Percentiles rank a stretch among this genome's conserved stretches.
Conservation (phyloP, 2,329 filamentous ascomycete genomes). For the Sporothrix euskadiensis region DNA sequence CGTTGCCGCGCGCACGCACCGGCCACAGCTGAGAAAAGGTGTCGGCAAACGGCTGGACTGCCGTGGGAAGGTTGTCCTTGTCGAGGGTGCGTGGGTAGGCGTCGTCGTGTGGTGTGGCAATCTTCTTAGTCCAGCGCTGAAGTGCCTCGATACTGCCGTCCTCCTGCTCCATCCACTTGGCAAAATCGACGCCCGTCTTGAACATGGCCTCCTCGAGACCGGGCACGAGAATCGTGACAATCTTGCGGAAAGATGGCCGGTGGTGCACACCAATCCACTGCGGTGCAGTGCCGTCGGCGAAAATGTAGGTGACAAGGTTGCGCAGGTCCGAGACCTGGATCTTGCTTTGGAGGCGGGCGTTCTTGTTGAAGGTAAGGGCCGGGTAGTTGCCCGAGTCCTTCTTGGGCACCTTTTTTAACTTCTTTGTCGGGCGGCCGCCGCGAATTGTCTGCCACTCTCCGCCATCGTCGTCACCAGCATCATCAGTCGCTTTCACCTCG, state of each 20-base stretch:
- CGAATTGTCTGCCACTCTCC: constrained; percentile 55
- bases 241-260: constrained; percentile 68
- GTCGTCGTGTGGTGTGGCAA: constrained; percentile 49
- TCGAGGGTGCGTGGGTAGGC: constrained; percentile 59
- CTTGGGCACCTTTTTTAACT: constrained; percentile 61
- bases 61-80: constrained; percentile 52
- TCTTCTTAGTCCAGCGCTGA: constrained; percentile 42
- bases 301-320: constrained; percentile 65
- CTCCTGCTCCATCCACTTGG: constrained; percentile 46
- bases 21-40: constrained; percentile 92
- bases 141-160: constrained; percentile 38
- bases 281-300: constrained; percentile 64
- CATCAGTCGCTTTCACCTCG: neutral
- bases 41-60: constrained; percentile 67
- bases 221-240: constrained; percentile 88
- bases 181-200: constrained; percentile 57
- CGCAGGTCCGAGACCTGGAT: constrained; percentile 64
- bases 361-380: constrained; percentile 57
- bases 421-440: constrained; percentile 49
- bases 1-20: constrained; percentile 82
- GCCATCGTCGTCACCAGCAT: constrained; percentile 32
- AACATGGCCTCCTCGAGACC: constrained; percentile 92
- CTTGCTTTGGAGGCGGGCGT: constrained; percentile 60
- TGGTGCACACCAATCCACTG: constrained; percentile 66
- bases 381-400: constrained; percentile 60